A percentile compares a stretch with the other conserved stretches of the same genome.
Conservation (phyloP, 352 stramenopile species). For the Phytopythium sindhum region DNA sequence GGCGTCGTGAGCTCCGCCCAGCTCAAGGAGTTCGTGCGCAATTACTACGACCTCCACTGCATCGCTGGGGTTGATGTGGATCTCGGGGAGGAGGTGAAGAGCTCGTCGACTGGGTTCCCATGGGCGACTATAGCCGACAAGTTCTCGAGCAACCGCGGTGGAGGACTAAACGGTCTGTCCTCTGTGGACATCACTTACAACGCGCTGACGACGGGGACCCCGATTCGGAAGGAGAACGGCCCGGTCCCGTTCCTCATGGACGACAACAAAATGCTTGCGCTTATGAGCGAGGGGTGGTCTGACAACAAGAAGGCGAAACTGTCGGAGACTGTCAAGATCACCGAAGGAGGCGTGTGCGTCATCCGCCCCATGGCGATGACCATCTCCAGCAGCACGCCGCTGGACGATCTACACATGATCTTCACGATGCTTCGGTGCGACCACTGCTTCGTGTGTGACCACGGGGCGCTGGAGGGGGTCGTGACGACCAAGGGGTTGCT, state of each 20-base stretch:
- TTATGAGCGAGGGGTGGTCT: constrained; percentile 75
- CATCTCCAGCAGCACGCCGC: constrained; percentile 70
- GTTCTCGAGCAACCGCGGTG: constrained; percentile 40
- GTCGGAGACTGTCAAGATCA: constrained; percentile 63
- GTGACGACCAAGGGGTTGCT: constrained; percentile 80
- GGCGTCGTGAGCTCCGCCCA: constrained; percentile 59
- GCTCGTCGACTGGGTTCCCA: constrained; percentile 28
- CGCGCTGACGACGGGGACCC: constrained; percentile 31
- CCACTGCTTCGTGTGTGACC: constrained; percentile 86
- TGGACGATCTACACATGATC: constrained; percentile 89
- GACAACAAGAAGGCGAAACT: constrained; percentile 57
- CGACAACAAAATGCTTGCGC: constrained; percentile 70
- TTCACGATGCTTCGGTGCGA: constrained; percentile 90
- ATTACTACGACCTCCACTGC: constrained; percentile 50
- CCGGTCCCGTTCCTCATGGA: constrained; percentile 79
- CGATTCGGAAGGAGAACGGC: constrained; percentile 18
- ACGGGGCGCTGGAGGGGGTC: constrained; percentile 77
- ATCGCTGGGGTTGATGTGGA: constrained; percentile 62
- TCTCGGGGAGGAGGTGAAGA: constrained; percentile 59
- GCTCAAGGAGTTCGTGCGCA: constrained; percentile 57
- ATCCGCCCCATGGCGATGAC: constrained; percentile 81
- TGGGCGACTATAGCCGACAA: constrained; percentile 67
- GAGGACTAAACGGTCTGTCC: constrained; percentile 60
- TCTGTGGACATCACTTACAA: constrained; percentile 75
- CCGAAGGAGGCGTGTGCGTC: constrained; percentile 47